Conservation (phyloP, 176 grass and related monocot genomes). For the Sorghum bicolor region Sorghum_bicolor_NCBIv3 NC_012871.2:73465501-73466000, state of each 20-base stretch:
- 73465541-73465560: constrained; percentile 86
- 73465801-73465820: not conserved
- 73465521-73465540: constrained; percentile 89
- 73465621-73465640: constrained; percentile 10
- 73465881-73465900: constrained; percentile 92
- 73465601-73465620: constrained; percentile 63
- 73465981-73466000: constrained; percentile 65
- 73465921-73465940: constrained; percentile 89
- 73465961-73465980: constrained; percentile 83
- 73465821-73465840: not conserved
- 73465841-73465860: constrained; percentile 15
- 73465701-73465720: not conserved
- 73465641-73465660: constrained; percentile 3
- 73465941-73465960: constrained; percentile 90
- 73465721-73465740: not conserved
- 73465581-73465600: constrained; percentile 70
- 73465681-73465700: not conserved
- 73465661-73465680: constrained; percentile 2
- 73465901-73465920: constrained; percentile 91
- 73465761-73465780: not conserved
- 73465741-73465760: not conserved
- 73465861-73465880: constrained; percentile 79
- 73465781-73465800: not conserved
- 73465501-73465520: constrained; percentile 90
- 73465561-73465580: constrained; percentile 67